phyloP scores from a whole-genome alignment of 2,329 filamentous ascomycete species.

The Apiospora malaysiana region DNA sequence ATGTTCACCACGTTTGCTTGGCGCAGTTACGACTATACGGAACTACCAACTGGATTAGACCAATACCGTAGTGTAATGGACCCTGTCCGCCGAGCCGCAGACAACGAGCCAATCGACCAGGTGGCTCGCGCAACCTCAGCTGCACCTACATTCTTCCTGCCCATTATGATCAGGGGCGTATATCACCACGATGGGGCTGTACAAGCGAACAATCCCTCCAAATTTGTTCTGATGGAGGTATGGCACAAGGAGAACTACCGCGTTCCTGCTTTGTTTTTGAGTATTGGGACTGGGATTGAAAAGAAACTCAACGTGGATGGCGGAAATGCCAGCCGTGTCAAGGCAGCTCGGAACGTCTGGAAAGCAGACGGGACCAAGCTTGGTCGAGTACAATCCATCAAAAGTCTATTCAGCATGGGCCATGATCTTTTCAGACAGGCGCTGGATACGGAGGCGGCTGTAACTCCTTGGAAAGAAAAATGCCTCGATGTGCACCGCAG shows the following conservation, averaged over 20 bases:
- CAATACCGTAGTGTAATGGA: too few relatives aligned
- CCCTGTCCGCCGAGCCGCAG: too few relatives aligned
- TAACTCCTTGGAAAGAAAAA: neutral
- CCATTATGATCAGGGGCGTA: neutral
- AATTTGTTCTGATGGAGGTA: neutral
- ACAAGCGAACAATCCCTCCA: neutral
- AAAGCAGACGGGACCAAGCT: too few relatives aligned
- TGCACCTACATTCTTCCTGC: neutral
- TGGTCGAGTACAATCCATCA: too few relatives aligned
- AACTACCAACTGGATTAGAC: neutral
- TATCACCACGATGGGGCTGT: neutral
- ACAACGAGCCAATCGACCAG: neutral
- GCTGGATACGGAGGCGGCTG: neutral
- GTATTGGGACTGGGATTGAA: neutral
- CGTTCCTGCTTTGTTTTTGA: neutral
- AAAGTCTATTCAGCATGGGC: too few relatives aligned
- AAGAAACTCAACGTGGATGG: too few relatives aligned
- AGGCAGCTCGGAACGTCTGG: too few relatives aligned
- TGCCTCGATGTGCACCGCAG: neutral
- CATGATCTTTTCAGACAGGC: too few relatives aligned
- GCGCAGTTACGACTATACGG: neutral
- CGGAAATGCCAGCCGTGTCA: too few relatives aligned
- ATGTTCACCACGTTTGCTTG: neutral
- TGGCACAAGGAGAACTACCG: neutral
- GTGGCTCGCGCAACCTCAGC: neutral